These are phyloP conservation scores for Yamadazyma blattariae DNA, from an alignment of 1,139 yeast species.

Conservation along the genomic window DNA sequence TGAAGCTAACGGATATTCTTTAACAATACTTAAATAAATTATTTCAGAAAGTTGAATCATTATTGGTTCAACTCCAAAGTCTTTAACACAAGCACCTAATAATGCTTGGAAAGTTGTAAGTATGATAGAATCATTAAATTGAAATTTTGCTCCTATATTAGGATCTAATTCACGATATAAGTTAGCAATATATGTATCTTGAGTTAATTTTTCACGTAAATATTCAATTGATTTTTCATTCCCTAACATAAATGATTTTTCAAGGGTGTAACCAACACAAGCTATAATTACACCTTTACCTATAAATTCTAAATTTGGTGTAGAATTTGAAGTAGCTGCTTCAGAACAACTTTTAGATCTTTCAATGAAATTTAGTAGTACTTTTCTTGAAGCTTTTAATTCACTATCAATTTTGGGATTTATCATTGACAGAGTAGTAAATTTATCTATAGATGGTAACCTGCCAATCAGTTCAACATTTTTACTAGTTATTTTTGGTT, in stretches of 20 bases:
- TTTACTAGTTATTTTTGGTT: constrained; percentile 24
- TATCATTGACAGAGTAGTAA: not conserved
- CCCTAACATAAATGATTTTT: constrained; percentile 39
- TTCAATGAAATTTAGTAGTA: constrained; percentile 46
- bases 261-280: constrained; percentile 59
- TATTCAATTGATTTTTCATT: constrained; percentile 50
- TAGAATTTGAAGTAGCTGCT: constrained; percentile 34
- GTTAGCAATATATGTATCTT: constrained; percentile 41
- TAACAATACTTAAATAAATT: constrained; percentile 58
- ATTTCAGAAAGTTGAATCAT: constrained; percentile 64
- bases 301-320: constrained; percentile 49
- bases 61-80: constrained; percentile 73
- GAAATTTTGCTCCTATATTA: constrained; percentile 23
- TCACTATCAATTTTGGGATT: constrained; percentile 1
- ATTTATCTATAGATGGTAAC: constrained; percentile 9
- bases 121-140: constrained; percentile 43
- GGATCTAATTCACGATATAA: constrained; percentile 52
- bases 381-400: constrained; percentile 1
- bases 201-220: constrained; percentile 49
- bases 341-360: constrained; percentile 65
- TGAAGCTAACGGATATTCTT: constrained; percentile 62
- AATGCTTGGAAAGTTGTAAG: constrained; percentile 53
- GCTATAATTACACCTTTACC: constrained; percentile 58
- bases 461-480: not conserved
- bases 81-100: constrained; percentile 70